phyloP scores from a whole-genome alignment of 2,329 filamentous ascomycete genomes.

The Phoma herbarum region DNA sequence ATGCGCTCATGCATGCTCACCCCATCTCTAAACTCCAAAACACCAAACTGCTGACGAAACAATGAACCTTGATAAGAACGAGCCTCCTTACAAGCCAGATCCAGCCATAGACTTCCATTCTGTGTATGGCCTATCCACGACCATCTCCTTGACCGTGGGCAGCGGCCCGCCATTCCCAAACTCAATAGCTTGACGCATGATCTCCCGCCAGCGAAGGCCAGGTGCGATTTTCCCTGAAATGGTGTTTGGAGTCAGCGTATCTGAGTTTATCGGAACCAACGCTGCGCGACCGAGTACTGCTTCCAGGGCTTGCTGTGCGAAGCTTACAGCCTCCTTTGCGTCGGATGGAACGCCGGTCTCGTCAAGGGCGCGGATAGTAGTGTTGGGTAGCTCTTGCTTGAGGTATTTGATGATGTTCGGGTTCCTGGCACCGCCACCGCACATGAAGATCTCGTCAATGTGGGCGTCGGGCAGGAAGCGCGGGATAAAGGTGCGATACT shows the following conservation, averaged over 20 bases:
- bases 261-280: conserved; percentile 64
- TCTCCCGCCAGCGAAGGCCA: conserved; percentile 63
- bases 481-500: too few species aligned
- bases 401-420: conserved; percentile 65
- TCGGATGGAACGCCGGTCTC: conserved; percentile 64
- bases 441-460: conserved; percentile 67
- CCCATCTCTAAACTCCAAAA: too few species aligned
- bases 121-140: too few species aligned
- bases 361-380: conserved; percentile 64
- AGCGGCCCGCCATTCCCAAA: conserved; percentile 58
- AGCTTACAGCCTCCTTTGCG: conserved; percentile 67
- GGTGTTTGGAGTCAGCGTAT: conserved; percentile 59
- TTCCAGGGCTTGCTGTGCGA: conserved; percentile 69
- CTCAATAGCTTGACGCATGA: conserved; percentile 61
- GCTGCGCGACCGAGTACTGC: conserved; percentile 58
- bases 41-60: too few species aligned
- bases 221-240: conserved; percentile 65
- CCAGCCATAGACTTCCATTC: too few species aligned
- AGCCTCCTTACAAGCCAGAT: too few species aligned
- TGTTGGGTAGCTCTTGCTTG: conserved; percentile 57
- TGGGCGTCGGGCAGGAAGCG: too few species aligned
- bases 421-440: conserved; percentile 66
- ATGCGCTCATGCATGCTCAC: too few species aligned
- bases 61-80: too few species aligned
- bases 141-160: conserved; percentile 59